phyloP scores from a whole-genome alignment of 2,329 filamentous ascomycete genomes.

The Fusarium armeniacum region DNA sequence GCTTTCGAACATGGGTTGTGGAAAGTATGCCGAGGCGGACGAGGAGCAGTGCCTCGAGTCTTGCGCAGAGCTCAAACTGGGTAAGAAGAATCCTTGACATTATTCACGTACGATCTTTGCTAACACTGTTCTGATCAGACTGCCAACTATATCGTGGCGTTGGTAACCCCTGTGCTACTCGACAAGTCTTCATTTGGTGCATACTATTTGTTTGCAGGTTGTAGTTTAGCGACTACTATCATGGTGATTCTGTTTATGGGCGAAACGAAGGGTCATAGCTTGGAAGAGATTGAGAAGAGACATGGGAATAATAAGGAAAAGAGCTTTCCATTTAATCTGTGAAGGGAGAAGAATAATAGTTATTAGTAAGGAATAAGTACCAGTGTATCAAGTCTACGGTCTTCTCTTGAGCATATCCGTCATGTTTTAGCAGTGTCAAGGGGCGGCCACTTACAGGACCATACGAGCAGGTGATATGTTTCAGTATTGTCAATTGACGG shows the following conservation, averaged over 20 bases:
- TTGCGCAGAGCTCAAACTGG: conserved; percentile 69
- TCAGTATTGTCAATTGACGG: not conserved
- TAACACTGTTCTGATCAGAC: conserved; percentile 43
- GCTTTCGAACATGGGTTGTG: conserved; percentile 66
- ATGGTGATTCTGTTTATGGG: conserved; percentile 58
- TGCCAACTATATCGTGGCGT: conserved; percentile 62
- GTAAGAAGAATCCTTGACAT: conserved; percentile 37
- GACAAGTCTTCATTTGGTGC: conserved; percentile 58
- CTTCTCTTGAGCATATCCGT: rapidly evolving
- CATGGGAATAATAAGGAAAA: conserved; percentile 14
- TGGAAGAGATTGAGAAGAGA: conserved; percentile 56
- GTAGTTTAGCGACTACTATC: conserved; percentile 55
- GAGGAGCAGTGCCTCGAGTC: conserved; percentile 66
- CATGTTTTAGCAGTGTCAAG: not conserved
- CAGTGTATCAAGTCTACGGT: too few relatives aligned
- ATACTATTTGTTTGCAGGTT: conserved; percentile 62
- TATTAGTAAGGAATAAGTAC: rapidly evolving
- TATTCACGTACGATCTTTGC: rapidly evolving
- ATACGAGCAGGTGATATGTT: not conserved
- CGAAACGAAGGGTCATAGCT: conserved; percentile 59
- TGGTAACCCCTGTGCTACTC: conserved; percentile 60
- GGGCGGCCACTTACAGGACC: too few relatives aligned
- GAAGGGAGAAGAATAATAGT: not conserved
- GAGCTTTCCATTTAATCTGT: conserved; percentile 1
- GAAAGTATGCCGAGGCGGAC: conserved; percentile 70